Conservation (phyloP, 1,284 basidiomycete species). For the Heliocybe sulcata region DNA sequence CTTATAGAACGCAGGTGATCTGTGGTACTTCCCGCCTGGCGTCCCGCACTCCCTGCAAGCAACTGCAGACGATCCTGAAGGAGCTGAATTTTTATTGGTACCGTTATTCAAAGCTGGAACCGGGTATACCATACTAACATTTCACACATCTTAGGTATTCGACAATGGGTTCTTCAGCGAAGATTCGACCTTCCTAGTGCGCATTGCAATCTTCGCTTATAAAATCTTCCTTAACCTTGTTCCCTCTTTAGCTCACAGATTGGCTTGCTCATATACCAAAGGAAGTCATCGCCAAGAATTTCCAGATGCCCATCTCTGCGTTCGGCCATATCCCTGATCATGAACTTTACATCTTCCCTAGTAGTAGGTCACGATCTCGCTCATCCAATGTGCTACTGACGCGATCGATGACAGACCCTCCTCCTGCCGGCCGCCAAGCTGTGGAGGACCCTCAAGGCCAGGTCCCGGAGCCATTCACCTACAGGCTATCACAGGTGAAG, state of each 20-base stretch:
- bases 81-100: slow-evolving; percentile 66
- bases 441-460: slow-evolving; percentile 43
- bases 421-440: slow-evolving; percentile 28
- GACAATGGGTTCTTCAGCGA: slow-evolving; percentile 60
- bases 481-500: slow-evolving; percentile 42
- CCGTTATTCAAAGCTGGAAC: slow-evolving; percentile 10
- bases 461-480: slow-evolving; percentile 45
- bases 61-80: slow-evolving; percentile 34
- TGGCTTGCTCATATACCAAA: slow-evolving; percentile 59
- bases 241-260: slow-evolving; percentile 40
- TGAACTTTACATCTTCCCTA: slow-evolving; percentile 65
- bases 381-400: slow-evolving; percentile 3
- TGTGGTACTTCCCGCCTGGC: slow-evolving; percentile 67
- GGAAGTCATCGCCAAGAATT: slow-evolving; percentile 66
- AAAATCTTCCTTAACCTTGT: not conserved
- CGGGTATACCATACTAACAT: not conserved
- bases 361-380: slow-evolving; percentile 24
- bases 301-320: slow-evolving; percentile 43
- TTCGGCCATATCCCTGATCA: slow-evolving; percentile 51
- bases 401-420: slow-evolving; percentile 22
- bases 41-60: slow-evolving; percentile 52
- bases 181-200: slow-evolving; percentile 59
- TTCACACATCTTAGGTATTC: slow-evolving; percentile 38
- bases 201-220: not conserved
- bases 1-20: slow-evolving; percentile 24